Percentiles rank a stretch among this genome's conserved stretches.
Conservation (phyloP, 345 rosid genomes). For the Passiflora organensis region DNA sequence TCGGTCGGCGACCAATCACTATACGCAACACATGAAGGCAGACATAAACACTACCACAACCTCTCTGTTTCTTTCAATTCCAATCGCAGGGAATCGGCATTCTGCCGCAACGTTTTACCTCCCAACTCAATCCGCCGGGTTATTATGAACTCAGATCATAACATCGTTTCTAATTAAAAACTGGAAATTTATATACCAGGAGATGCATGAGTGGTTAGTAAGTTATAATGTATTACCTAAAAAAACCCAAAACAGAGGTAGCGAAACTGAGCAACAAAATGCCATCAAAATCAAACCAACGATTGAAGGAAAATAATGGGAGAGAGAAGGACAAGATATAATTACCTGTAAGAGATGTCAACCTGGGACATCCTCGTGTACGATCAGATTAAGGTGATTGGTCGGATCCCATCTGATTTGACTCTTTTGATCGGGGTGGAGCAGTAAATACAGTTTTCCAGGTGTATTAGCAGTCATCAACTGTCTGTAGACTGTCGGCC, state of each 20-base stretch:
- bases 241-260: not conserved
- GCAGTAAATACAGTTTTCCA: too few species aligned
- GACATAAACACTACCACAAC: too few species aligned
- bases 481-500: too few species aligned
- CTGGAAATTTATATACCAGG: not conserved
- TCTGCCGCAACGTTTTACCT: too few species aligned
- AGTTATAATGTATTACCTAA: not conserved
- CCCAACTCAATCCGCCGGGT: too few species aligned
- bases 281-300: not conserved
- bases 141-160: too few species aligned
- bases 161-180: too few species aligned
- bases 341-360: constrained; percentile 47
- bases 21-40: too few species aligned
- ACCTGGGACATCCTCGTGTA: constrained; percentile 40
- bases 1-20: too few species aligned
- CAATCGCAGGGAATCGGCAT: too few species aligned
- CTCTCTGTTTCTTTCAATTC: too few species aligned
- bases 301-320: not conserved
- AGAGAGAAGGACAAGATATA: not conserved
- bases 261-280: not conserved
- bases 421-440: not conserved
- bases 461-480: too few species aligned
- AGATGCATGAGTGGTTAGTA: not conserved
- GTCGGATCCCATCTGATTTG: constrained; percentile 21
- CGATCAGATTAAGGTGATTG: constrained; percentile 14